Base-by-base conservation (phyloP, 768 basidiomycete genomes). In the Termitomyces sp. region DNA sequence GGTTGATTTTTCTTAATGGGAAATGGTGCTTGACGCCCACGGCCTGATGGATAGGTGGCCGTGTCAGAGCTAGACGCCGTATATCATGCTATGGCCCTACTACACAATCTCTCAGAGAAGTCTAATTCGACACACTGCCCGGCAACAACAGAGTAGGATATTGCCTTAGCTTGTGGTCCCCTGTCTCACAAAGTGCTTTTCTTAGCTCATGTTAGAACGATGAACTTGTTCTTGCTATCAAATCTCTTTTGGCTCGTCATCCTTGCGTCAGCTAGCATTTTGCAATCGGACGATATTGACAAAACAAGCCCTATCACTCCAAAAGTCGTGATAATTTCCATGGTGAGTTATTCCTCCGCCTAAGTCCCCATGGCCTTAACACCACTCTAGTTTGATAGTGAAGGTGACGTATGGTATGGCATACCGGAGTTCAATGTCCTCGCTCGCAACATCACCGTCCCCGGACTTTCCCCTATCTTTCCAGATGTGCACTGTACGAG, bases 321-420 rank as follows among this genome's bases (percentile, higher is more conserved):
- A 2, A 42, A 58, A 55, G 57, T 61, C 27, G 36, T 61, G n/a
- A 61, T 61, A 16, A 61, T 61, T 12, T 61, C 60, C 4, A 61
- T 61, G 60, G 60, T 61, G 6, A 39, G 56, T 31, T 41, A n/a
- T 16, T 29, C 44, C 4, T 46, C 4, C 26, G 7, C 4, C 7
- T 26, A 46, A 14, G 14, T 14, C 8, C 26, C 16, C 9, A 27
- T 22, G 16, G 24, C n/a, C 22, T 31, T 13, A 29, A 51, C 12
- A 6, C 3, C 4, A 31, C 41, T 5, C 10, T 42, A 60, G 59
- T 60, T 56, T 13, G 50, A 53, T 22, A 39, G 36, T 22, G 59
- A 60, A 56, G 50, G 55, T 27, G 50, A 60, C 31, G 55, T 60
- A 16, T 60, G 55, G 59, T 56, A 48, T 27, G 36, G 36, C 20